Conservation (phyloP, 192 early-diverging fungal species). For the Gigaspora rosea region DNA sequence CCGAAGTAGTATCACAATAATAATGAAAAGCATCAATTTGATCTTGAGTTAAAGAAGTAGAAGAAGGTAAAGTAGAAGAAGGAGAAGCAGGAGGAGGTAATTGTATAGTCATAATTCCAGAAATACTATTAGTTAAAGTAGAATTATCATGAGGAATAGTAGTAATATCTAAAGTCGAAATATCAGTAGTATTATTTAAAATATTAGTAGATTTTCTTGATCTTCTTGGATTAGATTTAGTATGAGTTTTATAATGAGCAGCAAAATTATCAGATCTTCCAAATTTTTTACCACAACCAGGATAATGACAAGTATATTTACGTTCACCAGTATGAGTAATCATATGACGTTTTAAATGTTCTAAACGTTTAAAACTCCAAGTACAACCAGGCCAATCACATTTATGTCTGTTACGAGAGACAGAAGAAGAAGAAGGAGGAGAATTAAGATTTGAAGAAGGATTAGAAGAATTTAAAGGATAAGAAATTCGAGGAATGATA, state of each 20-base stretch:
- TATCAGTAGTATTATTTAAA: too few relatives aligned
- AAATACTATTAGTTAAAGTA: too few relatives aligned
- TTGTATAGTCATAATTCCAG: too few relatives aligned
- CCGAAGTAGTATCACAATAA: too few relatives aligned
- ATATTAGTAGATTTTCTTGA: not conserved
- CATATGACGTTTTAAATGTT: conserved; percentile 81
- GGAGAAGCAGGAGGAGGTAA: too few relatives aligned
- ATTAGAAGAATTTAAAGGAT: too few relatives aligned
- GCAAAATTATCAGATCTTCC: conserved; percentile 78
- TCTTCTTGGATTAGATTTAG: not conserved
- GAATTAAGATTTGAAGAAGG: not conserved
- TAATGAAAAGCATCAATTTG: too few relatives aligned
- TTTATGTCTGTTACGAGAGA: conserved; percentile 27
- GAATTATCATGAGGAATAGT: too few relatives aligned
- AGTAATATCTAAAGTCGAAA: too few relatives aligned
- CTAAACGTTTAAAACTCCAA: conserved; percentile 78
- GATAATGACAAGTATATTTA: conserved; percentile 66
- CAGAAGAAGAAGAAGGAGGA: not conserved
- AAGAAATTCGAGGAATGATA: too few relatives aligned
- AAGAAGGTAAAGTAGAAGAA: too few relatives aligned
- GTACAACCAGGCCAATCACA: conserved; percentile 45
- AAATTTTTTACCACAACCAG: conserved; percentile 79
- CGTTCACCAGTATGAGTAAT: conserved; percentile 76
- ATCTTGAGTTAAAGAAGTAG: too few relatives aligned
- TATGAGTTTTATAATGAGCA: conserved; percentile 71